Base-by-base conservation (phyloP, 2,329 filamentous ascomycete species). In the Xylaria digitata region DNA sequence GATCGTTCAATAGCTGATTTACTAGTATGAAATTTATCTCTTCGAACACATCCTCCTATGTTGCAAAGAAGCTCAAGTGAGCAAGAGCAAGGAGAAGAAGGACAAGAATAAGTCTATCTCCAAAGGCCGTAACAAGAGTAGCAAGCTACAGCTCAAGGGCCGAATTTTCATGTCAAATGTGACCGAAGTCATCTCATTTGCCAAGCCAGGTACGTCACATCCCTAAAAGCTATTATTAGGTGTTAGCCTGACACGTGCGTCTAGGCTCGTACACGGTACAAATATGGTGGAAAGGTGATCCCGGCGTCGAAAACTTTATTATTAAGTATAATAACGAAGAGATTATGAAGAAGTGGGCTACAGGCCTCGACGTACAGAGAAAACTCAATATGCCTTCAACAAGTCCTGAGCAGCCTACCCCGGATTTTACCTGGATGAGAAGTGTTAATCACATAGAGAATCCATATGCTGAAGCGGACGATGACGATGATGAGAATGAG, bases 131-230 rank as follows among this genome's bases (percentile, higher is more conserved):
- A 88, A 86, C 75, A 90, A 88, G 77, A 92, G 88, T 74, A 91
- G 91, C 48, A 97, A 95, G 80, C 85, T 98, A 68, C 94, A 97
- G 80, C 86, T 99, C 34, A 99, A 99, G 80, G 96, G 96, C 45
- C 89, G 96, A 58, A 99, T 99, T 75, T 98, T 97, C 82, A 98
- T 99, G 94, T 94, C 94, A 73, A 99, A 99, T 76, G 95, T 99
- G 61, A 98, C 94, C 45, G 93, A 97, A 78, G 90, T 97, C n/a
- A 84, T 97, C 48, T 94, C 92, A 19, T 84, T 96, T 66, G 89
- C 91, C 56, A 97, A 94, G 79, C 92, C 93, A 80, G 94, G 94
- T 96, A 87, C 77, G 87, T 77, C 65, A n/a, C 17, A 23, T 34
- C 59, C 69, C 45, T 49, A 26, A 54, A 57, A n/a, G 50, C 32